Evolutionary conservation across 331 rosid genomes (phyloP), one percentile per base, ranked within the genome.

Genomic region (Arachis monticola): DNA sequence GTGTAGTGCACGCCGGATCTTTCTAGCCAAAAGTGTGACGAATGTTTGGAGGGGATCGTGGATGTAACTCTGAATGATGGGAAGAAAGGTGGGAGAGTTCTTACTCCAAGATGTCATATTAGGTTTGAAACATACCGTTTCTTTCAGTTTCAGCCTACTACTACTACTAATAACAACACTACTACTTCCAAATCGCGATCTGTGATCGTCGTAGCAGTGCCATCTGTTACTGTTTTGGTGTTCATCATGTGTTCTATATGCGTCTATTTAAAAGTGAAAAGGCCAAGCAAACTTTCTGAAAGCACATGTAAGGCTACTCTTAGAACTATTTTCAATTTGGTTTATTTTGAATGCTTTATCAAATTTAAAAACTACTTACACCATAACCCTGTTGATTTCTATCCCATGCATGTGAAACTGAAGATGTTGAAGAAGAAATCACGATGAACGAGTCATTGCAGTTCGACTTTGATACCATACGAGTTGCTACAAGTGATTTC

Each of bases 1-100:
- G 69, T 67, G 11, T 81, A 81, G 58, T 83, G 90, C 77, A 67
- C 82, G 2, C 85, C 88, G 4, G 85, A 87, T 67, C 77, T 87
- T 69, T 76, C 83, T 1, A 8, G 5, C 38, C 13, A 0, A 14
- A 7, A 79, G 0, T 87, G 90, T 46, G 7, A 0, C 0, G 10
- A 3, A 0, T 86, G 90, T 42, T 81, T 87, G 77, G 2, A 0
- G 2, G 32, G 0, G 0, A 60, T 78, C 22, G 22, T 17, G 22
- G 22, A 17, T 17, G 22, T 1, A 10, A 79, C 5, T 11, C 10
- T 0, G 0, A 8, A 0, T 42, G 3, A 0, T 0, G 32, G 46
- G 9, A 51, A 17, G 41, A 8, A 0, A 8, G 84, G 85, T 3
- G 86, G 62, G 1, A 73, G 80, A 35, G 14, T 83, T 35, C 0